Base-by-base conservation (phyloP, 2,329 filamentous ascomycete genomes). In the Exophiala xenobiotica region DNA sequence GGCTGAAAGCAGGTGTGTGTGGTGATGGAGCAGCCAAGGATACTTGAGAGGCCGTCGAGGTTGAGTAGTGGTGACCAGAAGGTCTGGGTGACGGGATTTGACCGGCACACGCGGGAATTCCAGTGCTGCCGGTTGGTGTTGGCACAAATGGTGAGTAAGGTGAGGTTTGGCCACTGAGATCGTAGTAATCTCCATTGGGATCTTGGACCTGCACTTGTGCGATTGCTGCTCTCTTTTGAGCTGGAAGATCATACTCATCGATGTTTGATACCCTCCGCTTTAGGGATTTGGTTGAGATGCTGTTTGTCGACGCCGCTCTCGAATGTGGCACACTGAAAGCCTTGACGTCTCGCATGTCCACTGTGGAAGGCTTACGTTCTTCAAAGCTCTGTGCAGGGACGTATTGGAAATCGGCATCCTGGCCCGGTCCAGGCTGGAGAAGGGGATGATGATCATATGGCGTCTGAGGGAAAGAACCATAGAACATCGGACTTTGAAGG, bases 171-270 rank as follows among this genome's bases (percentile, higher is more conserved):
- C 75, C 75, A 57, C 78, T 75, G 60, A 74, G 59, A 38, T 71
- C 67, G 29, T 65, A 77, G 63, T 81, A 84, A 41, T 73, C 73
- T 60, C 81, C 81, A 38, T 76, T 77, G 29, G 64, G 67, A 67
- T 79, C 78, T 70, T 78, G 70, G 19, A 61, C 47, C 9, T 54
- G 58, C 24, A 63, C 63, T 67, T 79, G 72, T 53, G 72, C 76
- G 46, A 61, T 76, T 59, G 71, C 68, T 16, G 61, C 64, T 41
- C 74, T 70, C 64, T 80, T 81, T 9, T 68, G 61, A 23, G 78
- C 73, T n/a, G 74, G 74, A 51, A 68, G 65, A 50, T 68, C 66
- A 52, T 73, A 75, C 48, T 74, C 73, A 2, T 77, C 73, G 43
- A 78, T 74, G 12, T 70, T 47, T n/a, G 56, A 54, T 20, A 45